A percentile compares a stretch with the other conserved stretches of the same genome.
phyloP scores from a whole-genome alignment of 345 rosid species.

The Rhizophora mangle region DNA sequence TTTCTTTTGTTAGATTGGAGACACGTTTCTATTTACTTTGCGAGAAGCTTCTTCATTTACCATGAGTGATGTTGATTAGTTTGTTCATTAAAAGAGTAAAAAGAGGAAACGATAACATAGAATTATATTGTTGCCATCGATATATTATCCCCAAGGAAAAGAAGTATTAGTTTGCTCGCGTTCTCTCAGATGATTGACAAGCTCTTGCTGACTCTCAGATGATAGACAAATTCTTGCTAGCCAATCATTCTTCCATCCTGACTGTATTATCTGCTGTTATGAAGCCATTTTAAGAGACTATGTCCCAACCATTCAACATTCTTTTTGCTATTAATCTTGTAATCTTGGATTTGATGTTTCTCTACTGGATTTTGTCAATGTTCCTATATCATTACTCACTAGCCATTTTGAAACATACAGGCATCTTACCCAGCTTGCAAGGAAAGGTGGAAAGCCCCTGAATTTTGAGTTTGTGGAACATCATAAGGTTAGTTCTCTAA shows the following conservation, averaged over 20 bases:
- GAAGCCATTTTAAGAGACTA: background rate
- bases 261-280: background rate
- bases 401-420: constrained; percentile 32
- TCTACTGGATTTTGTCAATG: background rate
- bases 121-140: too few relatives aligned
- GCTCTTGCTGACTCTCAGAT: too few relatives aligned
- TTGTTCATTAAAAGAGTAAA: too few relatives aligned
- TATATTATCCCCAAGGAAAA: too few relatives aligned
- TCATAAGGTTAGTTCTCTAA: constrained; percentile 50
- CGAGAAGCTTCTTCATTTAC: too few relatives aligned
- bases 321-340: background rate
- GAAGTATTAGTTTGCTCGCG: too few relatives aligned
- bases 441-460: constrained; percentile 70
- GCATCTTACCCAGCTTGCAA: constrained; percentile 93
- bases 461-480: constrained; percentile 84
- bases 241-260: too few relatives aligned
- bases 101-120: too few relatives aligned
- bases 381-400: background rate
- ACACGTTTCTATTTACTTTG: background rate
- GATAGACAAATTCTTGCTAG: too few relatives aligned
- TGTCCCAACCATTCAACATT: background rate
- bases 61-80: too few relatives aligned
- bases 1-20: background rate
- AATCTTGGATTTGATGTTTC: background rate
- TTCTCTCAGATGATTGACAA: too few relatives aligned